Evolutionary conservation across 805 yeast species (phyloP), one percentile per base, ranked within the genome.

Genomic region (Yarrowia deformans): DNA sequence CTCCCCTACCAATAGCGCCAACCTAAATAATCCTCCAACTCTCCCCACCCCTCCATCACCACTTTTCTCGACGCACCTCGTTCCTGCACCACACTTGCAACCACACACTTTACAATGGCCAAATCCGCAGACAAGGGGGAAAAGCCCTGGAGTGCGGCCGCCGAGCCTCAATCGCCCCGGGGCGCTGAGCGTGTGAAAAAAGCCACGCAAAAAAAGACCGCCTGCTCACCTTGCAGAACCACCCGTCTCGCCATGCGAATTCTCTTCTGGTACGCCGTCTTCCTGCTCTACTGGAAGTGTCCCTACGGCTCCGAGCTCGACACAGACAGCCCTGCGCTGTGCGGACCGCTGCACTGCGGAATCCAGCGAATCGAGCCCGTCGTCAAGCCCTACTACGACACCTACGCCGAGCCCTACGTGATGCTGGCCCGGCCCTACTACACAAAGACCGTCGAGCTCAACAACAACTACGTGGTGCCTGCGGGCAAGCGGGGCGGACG

Each of bases 211-310:
- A 55, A 43, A 19, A 14, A 18, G n/a, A 7, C n/a, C 7, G 32
- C n/a, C 7, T 42, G 43, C 13, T 8, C 52, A 5, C 69, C 52
- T 39, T 58, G 69, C 39, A 42, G 68, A 45, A 54, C 55, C 56
- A 43, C 46, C 19, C 32, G 68, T 3, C 37, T 56, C 13, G 45
- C n/a, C 10, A 19, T 68, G 29, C 70, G 76, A 39, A 50, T 73
- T n/a, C 70, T 74, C 69, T 71, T 75, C 60, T 72, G 77, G 70
- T 75, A 75, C 69, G 23, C 70, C 34, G 68, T 75, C 9, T 75
- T 70, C 52, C 69, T 74, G 67, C 61, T 72, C 13, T 46, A 72
- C 16, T 73, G 74, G 72, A 63, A 45, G 52, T 75, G 77, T 48
- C 76, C 77, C 7, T 70, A 73, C 1, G 48, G 70, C 40, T n/a